Percentiles rank a stretch among this genome's conserved stretches.
Conservation (phyloP, 1,284 basidiomycete species). For the Neolentinus lepideus region DNA sequence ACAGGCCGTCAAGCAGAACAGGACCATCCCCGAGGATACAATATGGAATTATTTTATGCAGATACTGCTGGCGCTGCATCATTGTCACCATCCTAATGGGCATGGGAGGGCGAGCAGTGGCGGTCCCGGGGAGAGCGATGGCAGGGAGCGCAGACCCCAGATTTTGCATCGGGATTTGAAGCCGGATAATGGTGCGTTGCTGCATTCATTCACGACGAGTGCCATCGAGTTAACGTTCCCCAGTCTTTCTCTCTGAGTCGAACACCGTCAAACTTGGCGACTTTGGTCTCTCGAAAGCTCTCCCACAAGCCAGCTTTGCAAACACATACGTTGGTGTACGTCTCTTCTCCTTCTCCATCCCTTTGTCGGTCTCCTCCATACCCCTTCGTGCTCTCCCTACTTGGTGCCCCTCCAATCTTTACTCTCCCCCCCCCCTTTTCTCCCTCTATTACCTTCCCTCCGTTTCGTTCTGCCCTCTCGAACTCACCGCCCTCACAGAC, state of each 20-base stretch:
- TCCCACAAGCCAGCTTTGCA: conserved; percentile 82
- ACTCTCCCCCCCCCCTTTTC: neutral
- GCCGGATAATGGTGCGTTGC: conserved; percentile 83
- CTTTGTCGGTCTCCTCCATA: no score
- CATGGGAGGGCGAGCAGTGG: conserved; percentile 38
- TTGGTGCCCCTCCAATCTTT: no score
- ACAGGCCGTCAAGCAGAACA: conserved; percentile 58
- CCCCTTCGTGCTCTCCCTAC: no score
- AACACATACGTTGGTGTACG: conserved; percentile 94
- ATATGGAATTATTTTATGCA: conserved; percentile 96
- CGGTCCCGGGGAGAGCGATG: conserved; percentile 28
- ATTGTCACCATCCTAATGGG: conserved; percentile 81
- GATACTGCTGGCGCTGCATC: conserved; percentile 82
- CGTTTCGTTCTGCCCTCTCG: neutral
- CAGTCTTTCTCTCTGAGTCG: conserved; percentile 79
- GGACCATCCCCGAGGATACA: conserved; percentile 81
- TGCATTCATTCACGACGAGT: neutral
- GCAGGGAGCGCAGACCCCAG: conserved; percentile 53
- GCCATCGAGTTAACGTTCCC: conserved; percentile 3
- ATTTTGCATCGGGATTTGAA: conserved; percentile 94
- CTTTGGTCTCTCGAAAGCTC: conserved; percentile 92
- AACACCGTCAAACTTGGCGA: conserved; percentile 90
- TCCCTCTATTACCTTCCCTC: neutral
- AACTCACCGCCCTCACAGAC: conserved; percentile 46
- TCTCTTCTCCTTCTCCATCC: conserved; percentile 8